A percentile compares a stretch with the other conserved stretches of the same genome.
phyloP scores from a whole-genome alignment of 2,329 filamentous ascomycete species.

The Fusarium sarcochroum region DNA sequence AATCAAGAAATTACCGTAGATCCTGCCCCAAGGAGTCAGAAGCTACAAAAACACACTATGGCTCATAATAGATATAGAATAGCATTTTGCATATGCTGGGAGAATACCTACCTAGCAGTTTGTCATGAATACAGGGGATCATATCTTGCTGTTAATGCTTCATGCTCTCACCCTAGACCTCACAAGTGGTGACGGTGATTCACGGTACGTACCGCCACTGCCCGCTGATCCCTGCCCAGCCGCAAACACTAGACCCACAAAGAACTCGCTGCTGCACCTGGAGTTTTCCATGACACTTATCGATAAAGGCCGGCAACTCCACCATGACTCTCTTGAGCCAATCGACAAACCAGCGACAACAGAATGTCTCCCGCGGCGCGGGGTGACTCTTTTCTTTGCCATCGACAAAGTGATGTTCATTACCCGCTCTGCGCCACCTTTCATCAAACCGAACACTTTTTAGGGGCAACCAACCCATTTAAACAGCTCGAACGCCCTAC shows the following conservation, averaged over 20 bases:
- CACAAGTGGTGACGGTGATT: neutral
- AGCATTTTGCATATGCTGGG: too few species aligned
- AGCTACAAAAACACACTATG: too few species aligned
- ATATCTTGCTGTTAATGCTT: neutral
- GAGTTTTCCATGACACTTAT: conserved; percentile 34
- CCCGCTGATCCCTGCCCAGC: conserved; percentile 5
- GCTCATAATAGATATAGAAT: too few species aligned
- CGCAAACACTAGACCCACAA: conserved; percentile 6
- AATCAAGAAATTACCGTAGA: neutral
- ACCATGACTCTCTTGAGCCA: conserved; percentile 14
- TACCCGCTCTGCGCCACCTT: conserved; percentile 3
- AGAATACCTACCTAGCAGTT: too few species aligned
- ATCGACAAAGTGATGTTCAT: conserved; percentile 16
- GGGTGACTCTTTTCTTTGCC: conserved; percentile 42
- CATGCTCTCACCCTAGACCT: conserved; percentile 26
- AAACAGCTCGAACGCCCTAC: neutral
- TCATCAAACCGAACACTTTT: conserved; percentile 1
- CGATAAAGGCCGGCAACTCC: conserved; percentile 13
- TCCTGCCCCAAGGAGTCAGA: too few species aligned
- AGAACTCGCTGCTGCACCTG: conserved; percentile 8
- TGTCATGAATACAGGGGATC: neutral
- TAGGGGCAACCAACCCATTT: conserved; percentile 1
- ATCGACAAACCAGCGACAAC: conserved; percentile 19
- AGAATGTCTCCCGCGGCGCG: conserved; percentile 25
- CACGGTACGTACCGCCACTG: conserved; percentile 2